These are phyloP conservation scores for Fomes fomentarius DNA, from an alignment of 1,284 basidiomycete species.

Conservation along the genomic window DNA sequence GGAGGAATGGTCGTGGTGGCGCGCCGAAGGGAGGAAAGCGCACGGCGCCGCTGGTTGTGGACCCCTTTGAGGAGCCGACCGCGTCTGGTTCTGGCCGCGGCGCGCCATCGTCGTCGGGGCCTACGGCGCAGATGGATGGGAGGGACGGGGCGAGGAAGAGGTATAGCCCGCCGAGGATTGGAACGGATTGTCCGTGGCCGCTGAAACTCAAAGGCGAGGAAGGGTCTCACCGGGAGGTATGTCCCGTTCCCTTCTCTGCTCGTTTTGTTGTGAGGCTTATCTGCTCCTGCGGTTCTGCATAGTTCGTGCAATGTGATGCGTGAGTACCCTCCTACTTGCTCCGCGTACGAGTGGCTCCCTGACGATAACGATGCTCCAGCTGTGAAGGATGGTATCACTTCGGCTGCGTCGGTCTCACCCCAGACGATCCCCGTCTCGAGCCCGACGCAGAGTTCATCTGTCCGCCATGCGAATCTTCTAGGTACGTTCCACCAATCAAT, in stretches of 20 bases:
- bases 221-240: slow-evolving; percentile 19
- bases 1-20: not conserved
- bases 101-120: not conserved
- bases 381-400: slow-evolving; percentile 26
- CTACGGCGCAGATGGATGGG: not conserved
- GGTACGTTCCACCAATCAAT: slow-evolving; percentile 4
- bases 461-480: slow-evolving; percentile 19
- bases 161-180: slow-evolving; percentile 15
- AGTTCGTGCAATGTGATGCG: slow-evolving; percentile 22
- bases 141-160: not conserved
- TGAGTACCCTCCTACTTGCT: not conserved
- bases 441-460: slow-evolving; percentile 17
- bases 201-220: slow-evolving; percentile 14
- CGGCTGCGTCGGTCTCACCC: slow-evolving; percentile 18
- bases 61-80: not conserved
- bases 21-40: not conserved
- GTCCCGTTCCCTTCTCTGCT: not conserved
- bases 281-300: not conserved
- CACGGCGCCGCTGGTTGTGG: not conserved
- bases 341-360: not conserved
- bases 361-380: not conserved
- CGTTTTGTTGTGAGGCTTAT: not conserved
- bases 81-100: not conserved
- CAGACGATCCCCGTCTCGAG: slow-evolving; percentile 16
- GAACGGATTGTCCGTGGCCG: slow-evolving; percentile 22